phyloP scores from a whole-genome alignment of 768 basidiomycete species.

The Dacryopinax primogenitus region DNA sequence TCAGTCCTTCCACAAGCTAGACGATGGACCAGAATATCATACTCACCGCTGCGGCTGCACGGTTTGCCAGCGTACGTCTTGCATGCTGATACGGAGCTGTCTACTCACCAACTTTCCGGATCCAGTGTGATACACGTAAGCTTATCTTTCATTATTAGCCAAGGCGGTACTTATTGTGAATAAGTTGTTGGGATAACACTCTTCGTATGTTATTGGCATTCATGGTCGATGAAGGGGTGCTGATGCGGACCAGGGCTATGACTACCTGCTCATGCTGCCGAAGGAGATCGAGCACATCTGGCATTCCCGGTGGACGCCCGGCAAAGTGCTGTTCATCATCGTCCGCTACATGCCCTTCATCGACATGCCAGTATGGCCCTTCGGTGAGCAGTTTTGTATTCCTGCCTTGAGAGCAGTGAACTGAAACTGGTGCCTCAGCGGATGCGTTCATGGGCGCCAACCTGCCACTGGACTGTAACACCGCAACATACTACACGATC shows the following conservation, averaged over 20 bases:
- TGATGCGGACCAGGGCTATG: neutral
- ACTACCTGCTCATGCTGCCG: neutral
- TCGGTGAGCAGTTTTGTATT: neutral
- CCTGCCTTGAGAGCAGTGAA: neutral
- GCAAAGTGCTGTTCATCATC: slow-evolving; percentile 3
- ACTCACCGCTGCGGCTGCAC: neutral
- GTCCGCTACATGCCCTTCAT: neutral
- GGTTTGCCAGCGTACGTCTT: neutral
- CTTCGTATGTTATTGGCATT: neutral
- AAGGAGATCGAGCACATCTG: slow-evolving; percentile 5
- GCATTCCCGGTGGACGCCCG: neutral
- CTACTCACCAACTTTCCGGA: too few species aligned
- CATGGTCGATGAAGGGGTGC: neutral
- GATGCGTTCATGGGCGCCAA: neutral
- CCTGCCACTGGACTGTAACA: neutral
- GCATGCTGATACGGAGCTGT: neutral
- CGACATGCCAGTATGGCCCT: neutral
- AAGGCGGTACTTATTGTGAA: too few species aligned
- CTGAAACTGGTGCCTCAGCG: neutral
- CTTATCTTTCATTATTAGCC: too few species aligned
- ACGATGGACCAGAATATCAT: neutral
- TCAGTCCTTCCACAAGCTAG: too few species aligned
- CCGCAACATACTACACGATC: neutral
- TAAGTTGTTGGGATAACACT: neutral
- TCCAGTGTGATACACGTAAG: neutral